A percentile compares a stretch with the other conserved stretches of the same genome.
phyloP scores from a whole-genome alignment of 1,284 basidiomycete genomes.

The Marasmius tenuissimus region DNA sequence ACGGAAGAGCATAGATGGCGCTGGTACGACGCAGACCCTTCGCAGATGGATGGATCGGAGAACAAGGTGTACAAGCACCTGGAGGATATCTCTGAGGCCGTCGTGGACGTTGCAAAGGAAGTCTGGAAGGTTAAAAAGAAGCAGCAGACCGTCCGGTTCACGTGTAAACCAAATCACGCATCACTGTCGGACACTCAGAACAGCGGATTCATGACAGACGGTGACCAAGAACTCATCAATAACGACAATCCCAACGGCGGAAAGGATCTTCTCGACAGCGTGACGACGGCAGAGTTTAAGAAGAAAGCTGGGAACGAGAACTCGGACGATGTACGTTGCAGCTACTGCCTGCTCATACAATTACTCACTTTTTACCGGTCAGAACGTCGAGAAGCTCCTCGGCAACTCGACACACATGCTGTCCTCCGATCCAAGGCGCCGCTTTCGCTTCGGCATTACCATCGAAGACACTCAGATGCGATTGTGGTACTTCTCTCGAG shows the following conservation, averaged over 20 bases:
- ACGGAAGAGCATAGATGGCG: too few relatives aligned
- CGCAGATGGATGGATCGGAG: too few relatives aligned
- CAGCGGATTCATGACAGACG: too few relatives aligned
- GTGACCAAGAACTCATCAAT: background rate
- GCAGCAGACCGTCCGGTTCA: too few relatives aligned
- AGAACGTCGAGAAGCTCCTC: background rate
- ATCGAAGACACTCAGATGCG: background rate
- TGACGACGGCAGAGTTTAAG: background rate
- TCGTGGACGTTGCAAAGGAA: too few relatives aligned
- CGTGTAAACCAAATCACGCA: too few relatives aligned
- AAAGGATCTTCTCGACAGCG: background rate
- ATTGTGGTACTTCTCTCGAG: background rate
- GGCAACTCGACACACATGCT: background rate
- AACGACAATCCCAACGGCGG: background rate
- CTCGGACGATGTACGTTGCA: background rate
- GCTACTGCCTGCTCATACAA: background rate
- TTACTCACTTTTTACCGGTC: background rate
- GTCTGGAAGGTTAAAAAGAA: too few relatives aligned
- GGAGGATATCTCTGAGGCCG: too few relatives aligned
- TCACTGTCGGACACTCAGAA: too few relatives aligned
- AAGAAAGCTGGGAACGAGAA: background rate
- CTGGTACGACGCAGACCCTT: too few relatives aligned
- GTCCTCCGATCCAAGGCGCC: background rate
- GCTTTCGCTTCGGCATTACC: background rate
- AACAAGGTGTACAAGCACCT: too few relatives aligned